Conservation (phyloP, 1,139 yeast species). For the Suhomyces anneliseae region DNA sequence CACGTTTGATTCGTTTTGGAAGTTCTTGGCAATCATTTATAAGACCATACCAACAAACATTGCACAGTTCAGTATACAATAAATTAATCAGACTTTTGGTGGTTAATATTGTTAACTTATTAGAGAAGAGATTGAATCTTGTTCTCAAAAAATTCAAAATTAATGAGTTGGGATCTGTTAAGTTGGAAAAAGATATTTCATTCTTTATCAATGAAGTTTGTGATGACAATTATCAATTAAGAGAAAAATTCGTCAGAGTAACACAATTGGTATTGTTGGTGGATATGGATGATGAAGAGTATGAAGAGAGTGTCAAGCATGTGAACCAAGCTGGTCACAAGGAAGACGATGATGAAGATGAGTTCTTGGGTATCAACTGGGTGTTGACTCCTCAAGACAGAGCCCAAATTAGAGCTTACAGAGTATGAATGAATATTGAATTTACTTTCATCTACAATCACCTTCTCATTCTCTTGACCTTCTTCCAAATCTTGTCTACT, state of each 20-base stretch:
- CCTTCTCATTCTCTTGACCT: too few relatives aligned
- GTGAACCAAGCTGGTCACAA: constrained; percentile 14
- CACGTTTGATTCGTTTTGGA: constrained; percentile 46
- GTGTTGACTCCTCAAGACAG: constrained; percentile 77
- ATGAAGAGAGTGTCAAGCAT: constrained; percentile 37
- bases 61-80: constrained; percentile 47
- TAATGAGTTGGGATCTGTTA: constrained; percentile 81
- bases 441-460: too few relatives aligned
- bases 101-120: constrained; percentile 48
- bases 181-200: constrained; percentile 80
- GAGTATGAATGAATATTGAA: constrained; percentile 17
- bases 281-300: constrained; percentile 83
- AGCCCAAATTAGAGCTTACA: constrained; percentile 51
- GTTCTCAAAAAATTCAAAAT: constrained; percentile 58
- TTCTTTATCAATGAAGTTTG: constrained; percentile 65
- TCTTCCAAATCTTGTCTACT: neutral
- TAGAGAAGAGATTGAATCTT: constrained; percentile 69
- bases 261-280: constrained; percentile 81
- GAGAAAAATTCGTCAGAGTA: constrained; percentile 76
- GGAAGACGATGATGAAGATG: constrained; percentile 25
- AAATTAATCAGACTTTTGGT: constrained; percentile 54
- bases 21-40: constrained; percentile 65
- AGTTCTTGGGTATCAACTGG: constrained; percentile 65
- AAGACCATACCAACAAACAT: constrained; percentile 62
- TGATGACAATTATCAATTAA: constrained; percentile 63